A percentile compares a stretch with the other conserved stretches of the same genome.
phyloP scores from a whole-genome alignment of 2,329 filamentous ascomycete species.

The Samsoniella hepiali region DNA sequence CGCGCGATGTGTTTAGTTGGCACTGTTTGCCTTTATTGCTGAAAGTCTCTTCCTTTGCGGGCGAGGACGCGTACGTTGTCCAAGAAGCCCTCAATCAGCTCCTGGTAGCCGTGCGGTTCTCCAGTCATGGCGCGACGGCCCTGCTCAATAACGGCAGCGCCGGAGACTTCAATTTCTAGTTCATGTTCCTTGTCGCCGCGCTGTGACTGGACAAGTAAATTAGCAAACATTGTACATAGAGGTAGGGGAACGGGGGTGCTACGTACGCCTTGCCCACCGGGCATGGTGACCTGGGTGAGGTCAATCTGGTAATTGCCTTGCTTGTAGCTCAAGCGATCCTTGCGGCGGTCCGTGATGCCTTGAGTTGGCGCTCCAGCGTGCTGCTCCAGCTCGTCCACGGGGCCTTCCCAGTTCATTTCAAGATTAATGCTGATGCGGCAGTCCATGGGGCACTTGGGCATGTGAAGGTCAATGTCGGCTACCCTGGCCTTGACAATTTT shows the following conservation, averaged over 20 bases:
- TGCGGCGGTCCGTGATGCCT: conserved; percentile 63
- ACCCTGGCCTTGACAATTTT: conserved; percentile 93
- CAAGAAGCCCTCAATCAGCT: conserved; percentile 69
- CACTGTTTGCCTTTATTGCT: conserved; percentile 2
- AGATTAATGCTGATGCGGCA: conserved; percentile 93
- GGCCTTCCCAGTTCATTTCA: conserved; percentile 81
- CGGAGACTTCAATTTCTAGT: conserved; percentile 73
- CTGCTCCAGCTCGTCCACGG: conserved; percentile 54
- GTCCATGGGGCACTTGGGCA: conserved; percentile 75
- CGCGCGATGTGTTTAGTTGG: not conserved
- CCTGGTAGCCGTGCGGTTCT: conserved; percentile 58
- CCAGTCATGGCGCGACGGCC: conserved; percentile 52
- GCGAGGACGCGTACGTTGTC: conserved; percentile 67
- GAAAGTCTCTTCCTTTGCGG: conserved; percentile 38
- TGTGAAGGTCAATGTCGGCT: conserved; percentile 81
- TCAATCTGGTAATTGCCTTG: conserved; percentile 89
- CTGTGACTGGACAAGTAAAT: conserved; percentile 23
- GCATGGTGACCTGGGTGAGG: conserved; percentile 78
- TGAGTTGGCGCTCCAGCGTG: conserved; percentile 35
- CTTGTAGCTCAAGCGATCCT: conserved; percentile 87
- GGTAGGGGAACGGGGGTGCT: not conserved
- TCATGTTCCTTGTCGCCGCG: conserved; percentile 67
- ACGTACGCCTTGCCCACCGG: conserved; percentile 38
- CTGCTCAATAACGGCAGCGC: conserved; percentile 62
- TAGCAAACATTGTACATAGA: conserved; percentile 11